Conservation (phyloP, 2,329 filamentous ascomycete genomes). For the Penicillium corylophilum region DNA sequence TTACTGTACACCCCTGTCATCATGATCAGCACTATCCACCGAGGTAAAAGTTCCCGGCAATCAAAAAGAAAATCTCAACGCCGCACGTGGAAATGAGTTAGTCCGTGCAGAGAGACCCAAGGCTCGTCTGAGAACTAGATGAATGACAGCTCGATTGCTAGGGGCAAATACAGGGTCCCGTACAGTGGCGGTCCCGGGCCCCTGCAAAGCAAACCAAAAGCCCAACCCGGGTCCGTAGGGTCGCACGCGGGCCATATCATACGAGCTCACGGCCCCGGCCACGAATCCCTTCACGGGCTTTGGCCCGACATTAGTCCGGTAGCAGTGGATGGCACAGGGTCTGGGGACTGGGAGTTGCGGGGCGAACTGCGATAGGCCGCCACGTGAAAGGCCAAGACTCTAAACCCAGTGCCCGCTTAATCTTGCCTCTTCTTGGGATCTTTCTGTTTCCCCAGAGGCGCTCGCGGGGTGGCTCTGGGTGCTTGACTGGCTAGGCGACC, state of each 20-base stretch:
- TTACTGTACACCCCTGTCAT: background rate
- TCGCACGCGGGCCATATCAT: background rate
- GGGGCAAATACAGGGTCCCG: too few species aligned
- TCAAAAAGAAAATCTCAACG: background rate
- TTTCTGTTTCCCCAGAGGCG: background rate
- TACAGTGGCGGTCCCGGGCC: too few species aligned
- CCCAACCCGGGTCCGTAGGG: too few species aligned
- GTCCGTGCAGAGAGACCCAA: background rate
- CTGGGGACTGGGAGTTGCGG: background rate
- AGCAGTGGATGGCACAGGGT: background rate
- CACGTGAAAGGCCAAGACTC: slow-evolving; percentile 4
- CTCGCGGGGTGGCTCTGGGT: background rate
- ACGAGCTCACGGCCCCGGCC: slow-evolving; percentile 1
- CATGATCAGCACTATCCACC: background rate
- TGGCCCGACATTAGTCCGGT: slow-evolving; percentile 13
- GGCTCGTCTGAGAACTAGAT: background rate
- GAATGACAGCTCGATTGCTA: background rate
- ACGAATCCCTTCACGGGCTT: slow-evolving; percentile 1
- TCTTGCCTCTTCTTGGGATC: background rate
- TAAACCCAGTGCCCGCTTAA: background rate
- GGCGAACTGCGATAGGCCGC: slow-evolving; percentile 4
- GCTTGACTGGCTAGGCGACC: background rate
- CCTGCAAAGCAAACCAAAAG: background rate
- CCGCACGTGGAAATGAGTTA: background rate
- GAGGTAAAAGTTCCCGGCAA: background rate